A percentile compares a stretch with the other conserved stretches of the same genome.
Evolutionary conservation across 441 rosid species (phyloP).

Genomic region (Adansonia rubrostipa): DNA sequence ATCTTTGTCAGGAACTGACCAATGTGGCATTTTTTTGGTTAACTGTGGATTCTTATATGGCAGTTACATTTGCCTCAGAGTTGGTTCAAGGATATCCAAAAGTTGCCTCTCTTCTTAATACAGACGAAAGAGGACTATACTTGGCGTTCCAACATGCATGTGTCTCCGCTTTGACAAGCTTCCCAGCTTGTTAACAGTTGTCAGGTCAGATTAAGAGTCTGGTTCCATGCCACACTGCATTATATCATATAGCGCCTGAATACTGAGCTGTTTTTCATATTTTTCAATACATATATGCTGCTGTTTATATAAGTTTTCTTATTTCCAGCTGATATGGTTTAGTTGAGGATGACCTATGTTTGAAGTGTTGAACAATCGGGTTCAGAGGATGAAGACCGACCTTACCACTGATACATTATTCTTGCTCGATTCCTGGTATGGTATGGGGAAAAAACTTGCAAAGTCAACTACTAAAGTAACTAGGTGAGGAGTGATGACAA

Average conservation of each 20-base stretch:
- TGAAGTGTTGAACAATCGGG: neutral
- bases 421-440: slow-evolving; percentile 12
- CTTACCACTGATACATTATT: neutral
- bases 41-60: slow-evolving; percentile 24
- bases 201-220: slow-evolving; percentile 2
- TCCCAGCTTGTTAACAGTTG: neutral
- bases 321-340: neutral
- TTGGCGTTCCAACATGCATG: neutral
- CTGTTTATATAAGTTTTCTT: neutral
- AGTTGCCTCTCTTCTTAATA: slow-evolving; percentile 20
- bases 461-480: neutral
- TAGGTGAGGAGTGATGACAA: neutral
- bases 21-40: slow-evolving; percentile 16
- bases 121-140: slow-evolving; percentile 18
- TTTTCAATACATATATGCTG: neutral
- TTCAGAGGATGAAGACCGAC: neutral
- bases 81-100: slow-evolving; percentile 25
- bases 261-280: neutral
- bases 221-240: slow-evolving; percentile 8
- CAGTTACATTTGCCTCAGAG: slow-evolving; percentile 23
- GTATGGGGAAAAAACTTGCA: neutral
- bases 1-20: slow-evolving; percentile 2
- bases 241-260: slow-evolving; percentile 14
- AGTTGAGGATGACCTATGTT: neutral
- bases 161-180: slow-evolving; percentile 11